Base-by-base conservation (phyloP, 164 flowering plant genomes). In the Echeveria elegans region DNA sequence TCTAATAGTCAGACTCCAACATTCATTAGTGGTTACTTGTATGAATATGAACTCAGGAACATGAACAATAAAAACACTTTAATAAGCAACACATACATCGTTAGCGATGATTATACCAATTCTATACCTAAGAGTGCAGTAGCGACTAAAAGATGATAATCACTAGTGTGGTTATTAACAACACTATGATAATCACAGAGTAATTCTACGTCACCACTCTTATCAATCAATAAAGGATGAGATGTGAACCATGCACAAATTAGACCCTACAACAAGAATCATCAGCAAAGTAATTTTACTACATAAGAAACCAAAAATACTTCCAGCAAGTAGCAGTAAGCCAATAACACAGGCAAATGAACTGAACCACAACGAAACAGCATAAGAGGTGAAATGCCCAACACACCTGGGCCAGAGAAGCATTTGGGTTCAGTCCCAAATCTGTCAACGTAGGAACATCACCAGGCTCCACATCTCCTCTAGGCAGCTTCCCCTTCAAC, bases 401-500 rank as follows among this genome's bases (percentile, higher is more conserved):
- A 6, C 47, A 66, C 73, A 92, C 98, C 97, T 88, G 88, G 66
- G 78, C 30, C 78, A 82, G 66, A 16, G 85, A 66, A 0, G 87
- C 76, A 64, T 67, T 56, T 7, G 88, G 85, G 73, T 72, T 90
- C 37, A 91, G 82, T 43, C 98, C 98, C 71, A 94, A 70, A 76
- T 89, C 93, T 74, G 76, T 60, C 81, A 94, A 74, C 32, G 89
- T 72, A 11, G 98, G 98, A 68, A 94, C 82, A 66, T 91, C 93
- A 21, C 98, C 98, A 50, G 78, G 76, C 78, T 94, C 97, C 7
- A 94, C 90, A 75, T 87, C 95, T 8, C 96, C 98, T 65, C 85
- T 77, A 9, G 83, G 63, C 0, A 97, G 98, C 77, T 85, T 50
- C 10, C 87, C 86, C 79, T 78, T 86, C 82, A 94, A 66, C 73